A percentile compares a stretch with the other conserved stretches of the same genome.
These are phyloP conservation scores for Alternaria brassicae DNA, from an alignment of 2,329 filamentous ascomycete genomes.

Conservation along the genomic window DNA sequence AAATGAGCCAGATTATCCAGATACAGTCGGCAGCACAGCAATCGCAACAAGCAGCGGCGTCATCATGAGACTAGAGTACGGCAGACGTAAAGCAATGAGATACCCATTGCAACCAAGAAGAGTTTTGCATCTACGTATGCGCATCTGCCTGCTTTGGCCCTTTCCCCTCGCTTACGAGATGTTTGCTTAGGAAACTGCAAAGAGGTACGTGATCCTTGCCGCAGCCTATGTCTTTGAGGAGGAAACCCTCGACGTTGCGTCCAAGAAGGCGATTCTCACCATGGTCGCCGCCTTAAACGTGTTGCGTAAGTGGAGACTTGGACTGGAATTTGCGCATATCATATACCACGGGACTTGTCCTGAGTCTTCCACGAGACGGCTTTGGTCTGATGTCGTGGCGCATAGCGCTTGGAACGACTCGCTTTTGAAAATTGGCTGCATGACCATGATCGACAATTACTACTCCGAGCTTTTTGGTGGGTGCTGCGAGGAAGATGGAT, in stretches of 20 bases:
- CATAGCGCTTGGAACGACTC: not conserved
- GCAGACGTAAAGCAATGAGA: constrained; percentile 6
- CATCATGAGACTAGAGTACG: constrained; percentile 5
- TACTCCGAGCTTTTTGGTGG: not conserved
- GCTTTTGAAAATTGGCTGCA: not conserved
- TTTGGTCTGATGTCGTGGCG: not conserved
- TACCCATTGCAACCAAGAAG: constrained; percentile 1
- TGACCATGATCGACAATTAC: not conserved
- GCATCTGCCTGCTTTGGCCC: not conserved
- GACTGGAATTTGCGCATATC: not conserved
- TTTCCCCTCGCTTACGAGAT: not conserved
- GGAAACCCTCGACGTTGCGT: too few species aligned
- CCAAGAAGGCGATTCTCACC: too few species aligned
- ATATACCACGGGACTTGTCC: not conserved
- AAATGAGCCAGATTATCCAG: constrained; percentile 36
- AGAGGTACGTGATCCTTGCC: too few species aligned
- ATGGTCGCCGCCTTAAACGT: too few species aligned
- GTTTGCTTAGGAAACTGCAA: too few species aligned
- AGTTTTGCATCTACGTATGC: not conserved
- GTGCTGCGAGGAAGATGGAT: not conserved
- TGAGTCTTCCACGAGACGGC: not conserved
- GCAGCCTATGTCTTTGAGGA: too few species aligned
- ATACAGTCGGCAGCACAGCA: constrained; percentile 37
- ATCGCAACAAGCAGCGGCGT: constrained; percentile 27
- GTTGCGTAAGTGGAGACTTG: too few species aligned